A percentile compares a stretch with the other conserved stretches of the same genome.
Evolutionary conservation across 129 eudicot genomes (phyloP).

Genomic region (Flaveria sonorensis): DNA sequence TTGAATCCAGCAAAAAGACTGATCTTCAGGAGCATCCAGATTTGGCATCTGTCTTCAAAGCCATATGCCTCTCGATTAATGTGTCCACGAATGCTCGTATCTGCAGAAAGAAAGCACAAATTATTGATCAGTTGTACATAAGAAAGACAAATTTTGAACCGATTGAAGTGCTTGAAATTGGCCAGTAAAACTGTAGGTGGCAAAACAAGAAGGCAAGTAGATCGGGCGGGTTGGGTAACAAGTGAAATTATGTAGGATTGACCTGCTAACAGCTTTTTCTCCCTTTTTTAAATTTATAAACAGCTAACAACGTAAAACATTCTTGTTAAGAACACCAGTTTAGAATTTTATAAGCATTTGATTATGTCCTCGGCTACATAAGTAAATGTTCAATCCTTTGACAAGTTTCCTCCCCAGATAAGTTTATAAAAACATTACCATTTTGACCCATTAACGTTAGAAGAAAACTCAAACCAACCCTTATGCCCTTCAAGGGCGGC

Average conservation of each 20-base stretch:
- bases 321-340: background rate
- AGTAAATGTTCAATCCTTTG: background rate
- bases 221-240: background rate
- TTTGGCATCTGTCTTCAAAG: constrained; percentile 53
- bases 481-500: too few species aligned
- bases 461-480: background rate
- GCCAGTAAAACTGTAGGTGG: background rate
- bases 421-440: background rate
- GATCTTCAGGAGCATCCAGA: constrained; percentile 48
- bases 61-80: constrained; percentile 85
- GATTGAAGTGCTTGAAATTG: background rate
- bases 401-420: background rate
- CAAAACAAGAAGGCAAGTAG: background rate
- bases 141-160: background rate
- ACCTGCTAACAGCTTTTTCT: background rate
- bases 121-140: background rate
- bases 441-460: background rate
- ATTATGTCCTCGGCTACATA: background rate
- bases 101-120: constrained; percentile 44
- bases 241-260: background rate
- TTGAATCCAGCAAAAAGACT: constrained; percentile 22
- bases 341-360: background rate
- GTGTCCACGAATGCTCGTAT: constrained; percentile 96
- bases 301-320: background rate
- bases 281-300: background rate